A percentile compares a stretch with the other conserved stretches of the same genome.
Evolutionary conservation across 768 basidiomycete genomes (phyloP).

Genomic region (Sporobolomyces pararoseus): DNA sequence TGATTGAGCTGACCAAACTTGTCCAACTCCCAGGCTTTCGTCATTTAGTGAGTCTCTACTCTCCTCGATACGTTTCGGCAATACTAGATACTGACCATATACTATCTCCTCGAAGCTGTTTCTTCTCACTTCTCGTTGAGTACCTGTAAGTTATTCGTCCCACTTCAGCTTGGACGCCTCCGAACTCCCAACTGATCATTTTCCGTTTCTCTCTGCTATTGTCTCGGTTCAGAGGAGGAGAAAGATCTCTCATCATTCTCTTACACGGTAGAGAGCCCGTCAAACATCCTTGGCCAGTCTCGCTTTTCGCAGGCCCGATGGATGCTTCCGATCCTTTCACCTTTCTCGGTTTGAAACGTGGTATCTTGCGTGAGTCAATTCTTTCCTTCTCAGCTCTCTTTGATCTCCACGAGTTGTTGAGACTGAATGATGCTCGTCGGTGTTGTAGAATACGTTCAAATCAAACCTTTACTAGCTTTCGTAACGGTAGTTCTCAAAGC

Average conservation of each 20-base stretch:
- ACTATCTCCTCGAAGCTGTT: conserved; percentile 54
- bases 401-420: background rate
- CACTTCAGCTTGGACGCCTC: no score
- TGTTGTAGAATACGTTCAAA: conserved; percentile 82
- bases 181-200: no score
- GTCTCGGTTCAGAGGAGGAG: conserved; percentile 62
- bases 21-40: conserved; percentile 64
- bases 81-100: background rate
- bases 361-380: conserved; percentile 72
- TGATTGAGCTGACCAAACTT: background rate
- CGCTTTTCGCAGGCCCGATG: conserved; percentile 74
- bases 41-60: conserved; percentile 60
- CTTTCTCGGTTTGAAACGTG: conserved; percentile 87
- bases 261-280: conserved; percentile 88
- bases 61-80: background rate
- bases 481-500: conserved; percentile 82
- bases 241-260: conserved; percentile 84
- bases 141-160: conserved; percentile 62
- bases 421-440: background rate
- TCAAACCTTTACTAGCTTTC: conserved; percentile 84
- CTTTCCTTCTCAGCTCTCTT: conserved; percentile 6
- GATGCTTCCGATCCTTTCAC: conserved; percentile 94
- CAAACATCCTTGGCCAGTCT: conserved; percentile 78
- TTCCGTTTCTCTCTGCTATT: conserved; percentile 38
- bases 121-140: conserved; percentile 73